These are phyloP conservation scores for Phyllosticta ampelicida DNA, from an alignment of 2,329 filamentous ascomycete species.

Conservation along the genomic window DNA sequence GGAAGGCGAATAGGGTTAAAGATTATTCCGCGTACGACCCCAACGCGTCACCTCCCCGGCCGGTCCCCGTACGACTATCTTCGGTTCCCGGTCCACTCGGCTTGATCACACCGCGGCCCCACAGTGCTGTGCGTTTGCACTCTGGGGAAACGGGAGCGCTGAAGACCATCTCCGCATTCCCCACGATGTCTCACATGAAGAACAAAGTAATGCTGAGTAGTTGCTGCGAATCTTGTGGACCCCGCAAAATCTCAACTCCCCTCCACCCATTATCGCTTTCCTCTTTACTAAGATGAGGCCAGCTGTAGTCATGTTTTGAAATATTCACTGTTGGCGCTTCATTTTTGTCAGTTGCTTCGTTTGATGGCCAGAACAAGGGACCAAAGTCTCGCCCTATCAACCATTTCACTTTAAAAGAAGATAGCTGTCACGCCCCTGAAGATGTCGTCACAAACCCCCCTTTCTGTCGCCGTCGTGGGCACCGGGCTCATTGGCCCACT, in stretches of 20 bases:
- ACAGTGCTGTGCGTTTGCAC: neutral
- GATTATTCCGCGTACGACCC: neutral
- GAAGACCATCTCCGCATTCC: neutral
- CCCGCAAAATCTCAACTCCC: neutral
- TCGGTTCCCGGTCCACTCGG: neutral
- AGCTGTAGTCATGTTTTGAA: neutral
- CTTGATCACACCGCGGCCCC: neutral
- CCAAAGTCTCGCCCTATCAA: neutral
- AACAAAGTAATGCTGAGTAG: neutral
- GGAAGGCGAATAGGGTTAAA: neutral
- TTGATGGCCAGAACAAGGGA: neutral
- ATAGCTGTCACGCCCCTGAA: neutral
- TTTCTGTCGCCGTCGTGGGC: slow-evolving; percentile 38
- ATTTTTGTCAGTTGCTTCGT: neutral
- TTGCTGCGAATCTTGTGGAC: neutral
- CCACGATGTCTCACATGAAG: neutral
- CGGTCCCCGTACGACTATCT: neutral
- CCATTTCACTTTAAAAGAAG: neutral
- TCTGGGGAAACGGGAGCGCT: neutral
- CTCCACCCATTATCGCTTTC: neutral
- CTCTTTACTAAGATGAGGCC: neutral
- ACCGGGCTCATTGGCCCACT: slow-evolving; percentile 41
- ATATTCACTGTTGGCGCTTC: neutral
- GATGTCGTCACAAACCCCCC: slow-evolving; percentile 10
- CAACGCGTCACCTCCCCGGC: neutral